Evolutionary conservation across 2,329 filamentous ascomycete genomes (phyloP).

Genomic region (Magnaporthales sp.): DNA sequence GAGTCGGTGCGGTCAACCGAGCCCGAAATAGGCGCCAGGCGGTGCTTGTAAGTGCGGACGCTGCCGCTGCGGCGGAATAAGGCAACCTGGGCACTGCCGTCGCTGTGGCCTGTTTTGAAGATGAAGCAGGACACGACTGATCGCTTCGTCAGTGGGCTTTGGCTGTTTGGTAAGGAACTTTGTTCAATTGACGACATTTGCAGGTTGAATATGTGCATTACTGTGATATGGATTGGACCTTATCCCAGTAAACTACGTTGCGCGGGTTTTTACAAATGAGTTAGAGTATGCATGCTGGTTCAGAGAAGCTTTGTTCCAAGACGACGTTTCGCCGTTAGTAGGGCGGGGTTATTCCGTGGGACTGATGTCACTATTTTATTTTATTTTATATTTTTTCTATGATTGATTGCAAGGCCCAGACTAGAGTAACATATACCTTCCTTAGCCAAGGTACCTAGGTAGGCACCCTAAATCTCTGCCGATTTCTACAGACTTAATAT

Average conservation of each 20-base stretch:
- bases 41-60: conserved; percentile 52
- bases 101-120: conserved; percentile 29
- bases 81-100: conserved; percentile 36
- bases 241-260: neutral
- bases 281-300: neutral
- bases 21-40: conserved; percentile 54
- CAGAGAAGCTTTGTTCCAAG: neutral
- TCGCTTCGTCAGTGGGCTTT: conserved; percentile 20
- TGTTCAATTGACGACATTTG: neutral
- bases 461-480: neutral
- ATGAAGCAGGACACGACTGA: conserved; percentile 42
- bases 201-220: neutral
- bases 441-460: too few relatives aligned
- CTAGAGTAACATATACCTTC: too few relatives aligned
- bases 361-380: neutral
- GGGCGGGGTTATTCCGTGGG: neutral
- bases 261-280: neutral
- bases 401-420: too few relatives aligned
- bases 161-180: neutral
- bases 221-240: neutral
- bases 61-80: conserved; percentile 53
- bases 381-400: neutral
- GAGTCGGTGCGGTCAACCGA: conserved; percentile 45
- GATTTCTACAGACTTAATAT: neutral
- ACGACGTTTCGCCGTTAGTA: neutral